Evolutionary conservation across 805 yeast genomes (phyloP), one percentile per base, ranked within the genome.

Genomic region (Myxozyma mucilagina): DNA sequence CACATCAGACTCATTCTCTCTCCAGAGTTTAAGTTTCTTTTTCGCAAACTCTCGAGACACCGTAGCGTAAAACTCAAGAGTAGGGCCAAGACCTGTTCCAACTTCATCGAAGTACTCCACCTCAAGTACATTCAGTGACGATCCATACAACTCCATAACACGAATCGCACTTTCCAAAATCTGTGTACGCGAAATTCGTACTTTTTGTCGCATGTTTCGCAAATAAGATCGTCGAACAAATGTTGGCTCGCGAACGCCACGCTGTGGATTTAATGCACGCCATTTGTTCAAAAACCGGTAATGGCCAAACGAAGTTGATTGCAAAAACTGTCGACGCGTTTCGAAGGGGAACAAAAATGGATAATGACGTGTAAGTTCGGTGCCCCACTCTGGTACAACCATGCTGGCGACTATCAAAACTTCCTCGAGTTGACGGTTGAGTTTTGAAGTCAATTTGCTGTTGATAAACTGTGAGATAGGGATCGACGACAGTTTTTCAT

Each of bases 41-140:
- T 76, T 79, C 0, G 87, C 76, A 71, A 93, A 90, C 64, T 86
- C 91, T 59, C 79, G 83, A 0, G 97, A 90, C 1, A 89, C 90
- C 14, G 80, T 77, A 0, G 97, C 85, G 70, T 90, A 93, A 70
- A 94, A 93, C 73, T 93, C 99, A 65, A 92, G 78, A 0, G 99
- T 93, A 3, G 99, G 99, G 0, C 99, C 99, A 48, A 91, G 76
- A 0, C 99, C 99, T 0, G 97, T 87, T n/a, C 98, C 99, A 6
- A 82, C 97, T 72, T 93, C 99, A 66, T 87, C 91, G 64, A 81
- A 84, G 69, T 88, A 93, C 71, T 92, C 97, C 58, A 94, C 85
- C 68, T 93, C 98, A 24, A 93, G 75, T 4, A 89, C 78, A 34
- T 90, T 87, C 0, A 97, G 91, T n/a, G 86, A 80, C 0, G 88